Percentiles rank a stretch among this genome's conserved stretches.
phyloP scores from a whole-genome alignment of 768 basidiomycete genomes.

The Clitopilus passeckerianus region DNA sequence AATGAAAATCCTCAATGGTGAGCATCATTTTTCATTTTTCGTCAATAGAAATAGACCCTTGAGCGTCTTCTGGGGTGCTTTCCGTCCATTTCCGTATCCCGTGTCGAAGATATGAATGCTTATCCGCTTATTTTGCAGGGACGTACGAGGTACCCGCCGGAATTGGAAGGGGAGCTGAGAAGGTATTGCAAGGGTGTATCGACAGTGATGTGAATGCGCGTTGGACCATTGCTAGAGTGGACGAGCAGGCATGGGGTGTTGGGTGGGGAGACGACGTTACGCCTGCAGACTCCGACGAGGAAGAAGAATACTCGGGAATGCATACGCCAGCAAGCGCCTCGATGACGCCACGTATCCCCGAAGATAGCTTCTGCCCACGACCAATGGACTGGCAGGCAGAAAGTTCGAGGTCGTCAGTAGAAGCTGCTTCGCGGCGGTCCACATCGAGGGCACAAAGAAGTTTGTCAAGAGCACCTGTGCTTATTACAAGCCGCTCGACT shows the following conservation, averaged over 20 bases:
- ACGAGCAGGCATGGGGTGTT: conserved; percentile 76
- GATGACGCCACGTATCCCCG: conserved; percentile 23
- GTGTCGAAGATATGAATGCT: conserved; percentile 1
- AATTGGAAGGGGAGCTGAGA: conserved; percentile 58
- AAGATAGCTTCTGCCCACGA: conserved; percentile 11
- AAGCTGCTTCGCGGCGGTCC: conserved; percentile 33
- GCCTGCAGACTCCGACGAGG: conserved; percentile 22
- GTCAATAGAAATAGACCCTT: background rate
- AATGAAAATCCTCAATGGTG: conserved; percentile 87
- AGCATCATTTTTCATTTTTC: conserved; percentile 11
- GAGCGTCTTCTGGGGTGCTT: background rate
- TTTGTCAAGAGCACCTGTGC: conserved; percentile 42
- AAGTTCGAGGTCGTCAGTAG: conserved; percentile 21
- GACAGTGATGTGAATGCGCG: conserved; percentile 54
- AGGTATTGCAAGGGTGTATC: conserved; percentile 77
- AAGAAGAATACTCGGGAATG: conserved; percentile 9
- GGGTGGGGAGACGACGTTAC: conserved; percentile 57
- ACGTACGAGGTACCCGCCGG: conserved; percentile 52
- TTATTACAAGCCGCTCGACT: conserved; percentile 28
- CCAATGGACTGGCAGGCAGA: conserved; percentile 21
- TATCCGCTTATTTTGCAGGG: conserved; percentile 34
- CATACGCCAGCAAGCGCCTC: conserved; percentile 8
- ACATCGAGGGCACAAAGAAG: conserved; percentile 41
- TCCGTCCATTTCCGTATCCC: background rate
- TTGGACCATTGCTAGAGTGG: conserved; percentile 81